Base-by-base conservation (phyloP, 352 stramenopile species). In the Globisporangium parvum region DNA sequence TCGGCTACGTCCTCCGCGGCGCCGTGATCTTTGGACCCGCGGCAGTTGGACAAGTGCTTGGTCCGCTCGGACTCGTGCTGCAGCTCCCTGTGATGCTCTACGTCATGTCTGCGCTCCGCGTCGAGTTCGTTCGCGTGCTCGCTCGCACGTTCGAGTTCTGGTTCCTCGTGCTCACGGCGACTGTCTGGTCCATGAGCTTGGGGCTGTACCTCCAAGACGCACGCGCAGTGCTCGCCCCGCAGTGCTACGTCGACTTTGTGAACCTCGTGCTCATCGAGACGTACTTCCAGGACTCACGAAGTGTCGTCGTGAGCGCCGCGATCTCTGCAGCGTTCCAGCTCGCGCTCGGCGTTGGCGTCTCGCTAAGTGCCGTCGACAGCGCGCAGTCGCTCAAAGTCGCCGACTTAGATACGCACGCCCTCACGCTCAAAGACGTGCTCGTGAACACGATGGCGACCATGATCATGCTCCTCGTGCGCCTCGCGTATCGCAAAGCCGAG, bases 391-490 rank as follows among this genome's bases (percentile, higher is more conserved):
- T 49, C 40, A 40, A 28, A 21, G 11, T 60, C 41, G 52, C 40
- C 2, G 26, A 12, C 0, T 17, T 47, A 33, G 44, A 31, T n/a
- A 17, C 11, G 6, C 53, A 57, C n/a, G 6, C 35, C 1, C 23
- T 61, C 23, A 26, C 46, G 1, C n/a, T 51, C 10, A 61, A 56
- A 37, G 53, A 65, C 33, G 10, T 60, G 18, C 54, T 65, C 39
- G 33, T 52, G 17, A 65, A 65, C 47, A 61, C 53, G 3, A 62
- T 49, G 53, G 47, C 47, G 15, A 62, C 59, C 11, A 62, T 65
- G 48, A 41, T 56, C n/a, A 65, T 47, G 21, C 47, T 65, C 8
- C 39, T 61, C 0, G 18, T 55, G 12, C 53, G 59, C 0, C 37
- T 65, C 9, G 24, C 47, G 17, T 57, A 42, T 18, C 53, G 45